Evolutionary conservation across 148 eudicot species (phyloP).

Genomic region (Talinum fruticosum): DNA sequence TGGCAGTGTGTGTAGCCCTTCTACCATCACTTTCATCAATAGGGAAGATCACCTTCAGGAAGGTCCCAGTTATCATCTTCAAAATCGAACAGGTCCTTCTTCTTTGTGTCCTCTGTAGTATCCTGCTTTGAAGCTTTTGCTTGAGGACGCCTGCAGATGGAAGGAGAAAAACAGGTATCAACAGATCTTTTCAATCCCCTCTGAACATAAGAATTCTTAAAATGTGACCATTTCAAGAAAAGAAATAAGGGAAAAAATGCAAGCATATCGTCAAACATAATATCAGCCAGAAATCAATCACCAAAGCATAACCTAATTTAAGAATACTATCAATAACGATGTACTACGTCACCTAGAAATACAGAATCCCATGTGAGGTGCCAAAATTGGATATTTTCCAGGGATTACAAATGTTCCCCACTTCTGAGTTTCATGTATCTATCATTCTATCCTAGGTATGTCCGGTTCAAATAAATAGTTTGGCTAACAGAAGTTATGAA

Average conservation of each 20-base stretch:
- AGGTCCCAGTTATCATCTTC: slow-evolving; percentile 64
- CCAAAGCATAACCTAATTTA: too few species aligned
- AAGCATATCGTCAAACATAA: not conserved
- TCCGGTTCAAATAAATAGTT: too few species aligned
- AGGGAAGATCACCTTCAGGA: slow-evolving; percentile 43
- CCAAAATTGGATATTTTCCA: too few species aligned
- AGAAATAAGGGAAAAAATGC: too few species aligned
- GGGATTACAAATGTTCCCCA: too few species aligned
- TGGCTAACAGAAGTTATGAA: too few species aligned
- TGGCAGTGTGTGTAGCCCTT: slow-evolving; percentile 14
- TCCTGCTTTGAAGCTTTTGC: slow-evolving; percentile 29
- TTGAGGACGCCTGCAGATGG: slow-evolving; percentile 35
- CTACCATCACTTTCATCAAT: slow-evolving; percentile 15
- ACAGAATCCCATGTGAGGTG: too few species aligned
- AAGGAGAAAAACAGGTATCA: not conserved
- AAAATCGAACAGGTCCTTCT: slow-evolving; percentile 25
- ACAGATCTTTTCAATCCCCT: not conserved
- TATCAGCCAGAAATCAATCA: too few species aligned
- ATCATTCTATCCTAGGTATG: too few species aligned
- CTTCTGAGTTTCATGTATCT: too few species aligned
- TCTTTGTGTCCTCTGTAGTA: slow-evolving; percentile 22
- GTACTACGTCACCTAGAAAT: too few species aligned
- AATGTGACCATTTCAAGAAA: not conserved
- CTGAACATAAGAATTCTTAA: not conserved
- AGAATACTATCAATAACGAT: too few species aligned